Percentiles rank a stretch among this genome's conserved stretches.
phyloP scores from a whole-genome alignment of 164 flowering plant species.

The Kingdonia uniflora region DNA sequence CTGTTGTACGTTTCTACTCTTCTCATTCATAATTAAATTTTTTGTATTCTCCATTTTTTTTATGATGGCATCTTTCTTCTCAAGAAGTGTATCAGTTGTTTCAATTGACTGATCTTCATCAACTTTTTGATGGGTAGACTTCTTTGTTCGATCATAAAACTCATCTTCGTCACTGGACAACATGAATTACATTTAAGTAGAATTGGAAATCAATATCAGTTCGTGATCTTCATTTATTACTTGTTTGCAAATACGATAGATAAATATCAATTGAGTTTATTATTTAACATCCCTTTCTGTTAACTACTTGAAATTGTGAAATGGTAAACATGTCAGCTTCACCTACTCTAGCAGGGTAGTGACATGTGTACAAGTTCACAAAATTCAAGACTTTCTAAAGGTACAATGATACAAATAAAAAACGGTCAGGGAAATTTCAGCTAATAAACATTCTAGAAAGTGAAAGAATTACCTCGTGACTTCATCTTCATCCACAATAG shows the following conservation, averaged over 20 bases:
- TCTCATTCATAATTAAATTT: slow-evolving; percentile 41
- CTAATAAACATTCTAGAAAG: neutral
- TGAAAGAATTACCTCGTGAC: slow-evolving; percentile 32
- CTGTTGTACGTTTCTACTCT: slow-evolving; percentile 29
- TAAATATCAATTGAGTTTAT: too few species aligned
- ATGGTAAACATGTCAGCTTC: too few species aligned
- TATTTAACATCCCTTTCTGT: too few species aligned
- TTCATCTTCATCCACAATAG: slow-evolving; percentile 64
- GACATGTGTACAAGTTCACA: too few species aligned
- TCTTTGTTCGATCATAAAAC: slow-evolving; percentile 87
- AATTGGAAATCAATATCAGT: neutral
- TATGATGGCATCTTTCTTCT: slow-evolving; percentile 63
- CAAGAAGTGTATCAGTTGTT: slow-evolving; percentile 92
- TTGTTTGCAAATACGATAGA: too few species aligned
- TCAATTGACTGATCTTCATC: slow-evolving; percentile 55
- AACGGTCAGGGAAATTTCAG: too few species aligned
- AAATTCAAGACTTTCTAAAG: too few species aligned
- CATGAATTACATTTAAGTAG: neutral
- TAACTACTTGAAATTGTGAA: too few species aligned
- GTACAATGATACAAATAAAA: too few species aligned
- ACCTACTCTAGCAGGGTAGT: too few species aligned
- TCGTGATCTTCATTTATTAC: neutral
- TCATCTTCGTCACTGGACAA: slow-evolving; percentile 89
- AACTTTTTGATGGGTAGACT: slow-evolving; percentile 27
- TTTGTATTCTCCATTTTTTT: slow-evolving; percentile 60